Base-by-base conservation (phyloP, 257 asterid species). In the Petunia secreta region DNA sequence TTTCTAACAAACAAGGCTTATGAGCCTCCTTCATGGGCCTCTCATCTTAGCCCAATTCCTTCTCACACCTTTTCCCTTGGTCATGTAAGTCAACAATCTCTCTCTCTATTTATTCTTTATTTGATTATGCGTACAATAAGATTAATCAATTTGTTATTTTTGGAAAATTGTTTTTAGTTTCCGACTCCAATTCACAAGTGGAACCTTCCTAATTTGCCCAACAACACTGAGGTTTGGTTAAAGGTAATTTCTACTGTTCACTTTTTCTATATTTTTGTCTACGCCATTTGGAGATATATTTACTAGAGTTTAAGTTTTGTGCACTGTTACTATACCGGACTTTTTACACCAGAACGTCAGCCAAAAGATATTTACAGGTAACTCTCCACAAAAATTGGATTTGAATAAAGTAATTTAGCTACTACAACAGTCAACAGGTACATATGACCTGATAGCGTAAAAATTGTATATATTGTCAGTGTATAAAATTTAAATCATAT, bases 151-250 rank as follows among this genome's bases (percentile, higher is more conserved):
- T 4, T 16, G 41, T 38, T 57, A 69, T 8, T 68, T 77, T 60
- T 13, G 34, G 44, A n/a, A 13, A 8, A 1, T 11, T 15, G 2
- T 73, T 15, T 34, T 44, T 66, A 95, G 99, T 89, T 93, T 81
- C 99, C 99, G 0, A 96, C 97, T 80, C 99, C 99, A 77, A 91
- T 96, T 84, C 98, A 96, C 90, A 85, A 84, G 78, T 96, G 99
- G 99, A 90, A 88, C 83, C 94, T 96, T 65, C 99, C 98, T 13
- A 90, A 92, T 92, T 84, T 96, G 88, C 98, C 99, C 8, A 90
- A 87, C 81, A 77, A 88, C 79, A 92, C 97, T 37, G 92, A 93
- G 87, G 95, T 96, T 78, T 96, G 92, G 89, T 74, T 96, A 85
- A 96, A 96, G 99, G 99, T 95, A 86, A 59, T 50, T 44, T 44